A percentile compares a stretch with the other conserved stretches of the same genome.
These are phyloP conservation scores for Rutstroemia sp. DNA, from an alignment of 2,329 filamentous ascomycete species.

Conservation along the genomic window DNA sequence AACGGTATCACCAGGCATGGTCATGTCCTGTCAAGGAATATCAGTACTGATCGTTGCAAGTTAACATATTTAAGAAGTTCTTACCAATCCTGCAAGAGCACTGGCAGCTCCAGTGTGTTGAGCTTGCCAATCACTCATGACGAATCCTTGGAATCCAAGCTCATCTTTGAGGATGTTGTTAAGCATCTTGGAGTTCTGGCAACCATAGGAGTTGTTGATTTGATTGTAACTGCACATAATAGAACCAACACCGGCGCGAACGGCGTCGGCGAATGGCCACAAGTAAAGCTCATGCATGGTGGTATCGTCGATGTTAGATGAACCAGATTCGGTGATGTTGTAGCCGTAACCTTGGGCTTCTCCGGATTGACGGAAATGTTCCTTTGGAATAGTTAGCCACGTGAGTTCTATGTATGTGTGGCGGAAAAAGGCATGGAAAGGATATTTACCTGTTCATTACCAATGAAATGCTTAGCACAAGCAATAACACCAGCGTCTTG, in stretches of 20 bases:
- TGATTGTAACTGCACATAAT: slow-evolving; percentile 85
- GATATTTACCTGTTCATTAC: slow-evolving; percentile 60
- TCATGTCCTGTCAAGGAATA: slow-evolving; percentile 67
- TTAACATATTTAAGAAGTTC: no score
- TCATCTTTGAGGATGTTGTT: slow-evolving; percentile 74
- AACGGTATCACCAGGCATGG: slow-evolving; percentile 76
- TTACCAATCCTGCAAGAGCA: slow-evolving; percentile 1
- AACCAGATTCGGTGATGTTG: slow-evolving; percentile 53
- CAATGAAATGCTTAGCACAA: slow-evolving; percentile 67
- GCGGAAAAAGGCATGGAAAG: neutral
- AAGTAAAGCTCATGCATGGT: slow-evolving; percentile 54
- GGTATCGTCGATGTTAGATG: slow-evolving; percentile 49
- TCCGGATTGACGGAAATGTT: slow-evolving; percentile 33
- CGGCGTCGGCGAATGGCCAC: slow-evolving; percentile 49
- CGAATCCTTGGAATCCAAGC: slow-evolving; percentile 73
- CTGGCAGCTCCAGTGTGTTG: slow-evolving; percentile 4
- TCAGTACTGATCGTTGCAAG: slow-evolving; percentile 43
- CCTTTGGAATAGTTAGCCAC: slow-evolving; percentile 38
- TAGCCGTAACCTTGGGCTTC: slow-evolving; percentile 49
- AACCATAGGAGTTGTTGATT: slow-evolving; percentile 72
- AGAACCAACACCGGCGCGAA: slow-evolving; percentile 69
- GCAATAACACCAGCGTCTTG: slow-evolving; percentile 78
- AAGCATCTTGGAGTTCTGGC: slow-evolving; percentile 70
- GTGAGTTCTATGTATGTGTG: slow-evolving; percentile 34
- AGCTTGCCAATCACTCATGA: slow-evolving; percentile 75